These are phyloP conservation scores for Cladochytrium replicatum DNA, from an alignment of 192 early-diverging fungal species.

Conservation along the genomic window DNA sequence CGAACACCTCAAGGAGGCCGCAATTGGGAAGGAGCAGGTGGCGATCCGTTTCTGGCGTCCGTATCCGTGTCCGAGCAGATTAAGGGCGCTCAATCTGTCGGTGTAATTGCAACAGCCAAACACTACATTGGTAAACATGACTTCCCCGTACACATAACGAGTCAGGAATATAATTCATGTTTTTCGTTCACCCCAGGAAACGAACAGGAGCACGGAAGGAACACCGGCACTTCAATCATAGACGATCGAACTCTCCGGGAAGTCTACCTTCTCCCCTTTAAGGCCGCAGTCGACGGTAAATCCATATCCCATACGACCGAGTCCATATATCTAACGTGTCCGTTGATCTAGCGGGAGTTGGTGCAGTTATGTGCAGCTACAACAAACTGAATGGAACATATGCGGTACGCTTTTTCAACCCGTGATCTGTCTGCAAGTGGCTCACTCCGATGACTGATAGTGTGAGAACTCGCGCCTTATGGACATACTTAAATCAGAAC, in stretches of 20 bases:
- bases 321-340: neutral
- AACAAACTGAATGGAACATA: conserved; percentile 28
- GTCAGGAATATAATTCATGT: too few species aligned
- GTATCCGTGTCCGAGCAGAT: conserved; percentile 14
- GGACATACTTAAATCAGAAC: conserved; percentile 27
- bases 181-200: conserved; percentile 8
- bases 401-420: too few species aligned
- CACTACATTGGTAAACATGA: conserved; percentile 8
- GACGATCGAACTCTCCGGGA: conserved; percentile 35
- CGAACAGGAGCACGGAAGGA: conserved; percentile 11
- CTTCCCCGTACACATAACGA: too few species aligned
- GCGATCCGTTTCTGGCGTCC: conserved; percentile 13
- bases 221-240: conserved; percentile 16
- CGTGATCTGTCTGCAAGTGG: too few species aligned
- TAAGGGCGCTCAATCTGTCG: conserved; percentile 12
- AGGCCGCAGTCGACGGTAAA: conserved; percentile 5
- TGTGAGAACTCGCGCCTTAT: conserved; percentile 26
- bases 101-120: conserved; percentile 17
- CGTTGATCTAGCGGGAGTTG: conserved; percentile 34
- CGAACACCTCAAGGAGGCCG: conserved; percentile 5
- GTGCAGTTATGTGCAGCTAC: conserved; percentile 33
- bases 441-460: too few species aligned
- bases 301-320: neutral
- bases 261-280: conserved; percentile 34
- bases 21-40: conserved; percentile 13